A percentile compares a stretch with the other conserved stretches of the same genome.
These are phyloP conservation scores for Arabidopsis thaliana DNA, from an alignment of 345 rosid species.

Conservation along the genomic window DNA sequence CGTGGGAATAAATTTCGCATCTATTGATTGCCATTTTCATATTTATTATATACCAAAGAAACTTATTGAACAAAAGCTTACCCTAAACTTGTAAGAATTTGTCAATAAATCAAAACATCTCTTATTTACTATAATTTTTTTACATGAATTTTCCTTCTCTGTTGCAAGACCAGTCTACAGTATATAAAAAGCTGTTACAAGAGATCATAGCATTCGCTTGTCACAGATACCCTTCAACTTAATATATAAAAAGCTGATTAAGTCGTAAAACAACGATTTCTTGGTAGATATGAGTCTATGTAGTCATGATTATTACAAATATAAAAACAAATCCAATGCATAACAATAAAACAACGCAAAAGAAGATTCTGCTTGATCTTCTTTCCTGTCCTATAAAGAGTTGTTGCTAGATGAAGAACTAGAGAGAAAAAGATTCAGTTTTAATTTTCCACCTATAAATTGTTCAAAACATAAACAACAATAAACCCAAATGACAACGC, in stretches of 20 bases:
- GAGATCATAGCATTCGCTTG: no score
- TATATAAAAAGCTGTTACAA: background rate
- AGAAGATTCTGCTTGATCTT: slow-evolving; percentile 18
- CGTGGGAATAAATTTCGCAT: slow-evolving; percentile 50
- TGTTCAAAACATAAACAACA: slow-evolving; percentile 35
- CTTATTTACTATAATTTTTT: background rate
- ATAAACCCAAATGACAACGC: slow-evolving; percentile 15
- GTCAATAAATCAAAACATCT: slow-evolving; percentile 9
- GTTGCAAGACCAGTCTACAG: background rate
- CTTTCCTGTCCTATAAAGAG: slow-evolving; percentile 33
- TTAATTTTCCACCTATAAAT: slow-evolving; percentile 35
- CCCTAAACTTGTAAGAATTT: slow-evolving; percentile 25
- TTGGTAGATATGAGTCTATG: background rate
- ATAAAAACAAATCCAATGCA: slow-evolving; percentile 29
- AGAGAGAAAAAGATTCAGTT: slow-evolving; percentile 5
- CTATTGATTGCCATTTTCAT: slow-evolving; percentile 11
- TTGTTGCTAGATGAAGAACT: slow-evolving; percentile 15
- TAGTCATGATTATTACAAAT: slow-evolving; percentile 15
- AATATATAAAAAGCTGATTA: background rate
- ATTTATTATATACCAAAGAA: slow-evolving; percentile 14
- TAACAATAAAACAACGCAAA: slow-evolving; percentile 11
- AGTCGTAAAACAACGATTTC: background rate
- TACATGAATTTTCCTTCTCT: background rate
- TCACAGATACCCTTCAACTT: background rate
- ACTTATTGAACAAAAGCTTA: slow-evolving; percentile 12